Conservation (phyloP, 345 rosid genomes). For the Euphorbia tirucalli region DNA sequence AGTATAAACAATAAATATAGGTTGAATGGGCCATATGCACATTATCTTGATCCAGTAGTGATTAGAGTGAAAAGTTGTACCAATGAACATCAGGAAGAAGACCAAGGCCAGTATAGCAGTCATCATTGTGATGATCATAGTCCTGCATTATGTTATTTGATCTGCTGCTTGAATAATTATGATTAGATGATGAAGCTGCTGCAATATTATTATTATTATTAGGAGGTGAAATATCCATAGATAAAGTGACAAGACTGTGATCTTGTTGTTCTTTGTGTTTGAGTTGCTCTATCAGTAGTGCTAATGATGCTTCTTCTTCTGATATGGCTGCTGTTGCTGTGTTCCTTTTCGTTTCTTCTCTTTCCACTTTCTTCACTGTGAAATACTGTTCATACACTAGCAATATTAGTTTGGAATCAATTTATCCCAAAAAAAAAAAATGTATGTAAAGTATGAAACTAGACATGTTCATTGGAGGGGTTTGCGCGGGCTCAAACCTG, state of each 20-base stretch:
- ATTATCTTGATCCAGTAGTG: no score
- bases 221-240: slow-evolving; percentile 18
- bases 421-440: no score
- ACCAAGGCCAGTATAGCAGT: slow-evolving; percentile 37
- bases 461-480: no score
- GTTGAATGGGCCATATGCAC: no score
- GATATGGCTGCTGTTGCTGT: no score
- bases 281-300: slow-evolving; percentile 49
- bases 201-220: neutral
- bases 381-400: slow-evolving; percentile 51
- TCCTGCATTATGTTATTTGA: no score
- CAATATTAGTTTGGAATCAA: no score
- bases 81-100: slow-evolving; percentile 26
- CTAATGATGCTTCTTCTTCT: slow-evolving; percentile 55
- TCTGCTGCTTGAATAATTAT: neutral
- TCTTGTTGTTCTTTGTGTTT: slow-evolving; percentile 32
- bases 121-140: no score
- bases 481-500: no score
- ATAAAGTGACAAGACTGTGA: slow-evolving; percentile 15
- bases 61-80: slow-evolving; percentile 27
- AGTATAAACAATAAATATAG: no score
- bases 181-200: neutral
- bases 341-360: neutral
- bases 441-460: no score
- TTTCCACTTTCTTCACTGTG: slow-evolving; percentile 35